A percentile compares a stretch with the other conserved stretches of the same genome.
phyloP scores from a whole-genome alignment of 2,329 filamentous ascomycete genomes.

The Fusarium sp. region DNA sequence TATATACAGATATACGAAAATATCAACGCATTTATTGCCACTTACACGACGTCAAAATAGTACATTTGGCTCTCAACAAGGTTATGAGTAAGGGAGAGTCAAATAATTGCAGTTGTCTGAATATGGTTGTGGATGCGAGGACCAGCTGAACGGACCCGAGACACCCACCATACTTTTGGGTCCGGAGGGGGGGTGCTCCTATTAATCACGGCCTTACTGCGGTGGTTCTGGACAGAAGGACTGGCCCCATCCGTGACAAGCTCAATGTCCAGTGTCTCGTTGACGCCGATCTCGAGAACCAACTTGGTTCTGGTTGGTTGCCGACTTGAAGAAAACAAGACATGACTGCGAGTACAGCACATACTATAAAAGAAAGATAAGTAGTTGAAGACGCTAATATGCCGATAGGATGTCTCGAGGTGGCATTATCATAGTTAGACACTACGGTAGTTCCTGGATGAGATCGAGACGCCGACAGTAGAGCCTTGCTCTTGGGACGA shows the following conservation, averaged over 20 bases:
- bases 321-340: constrained; percentile 21
- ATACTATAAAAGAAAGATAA: neutral
- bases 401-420: neutral
- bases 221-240: constrained; percentile 41
- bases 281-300: constrained; percentile 47
- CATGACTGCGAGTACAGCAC: neutral
- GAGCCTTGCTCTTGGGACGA: constrained; percentile 3
- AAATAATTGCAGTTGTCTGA: constrained; percentile 33
- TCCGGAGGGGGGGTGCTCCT: constrained; percentile 34
- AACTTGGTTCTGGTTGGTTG: constrained; percentile 36
- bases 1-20: neutral
- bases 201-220: constrained; percentile 48
- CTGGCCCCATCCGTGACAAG: constrained; percentile 40
- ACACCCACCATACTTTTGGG: constrained; percentile 1
- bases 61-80: constrained; percentile 19
- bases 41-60: constrained; percentile 17
- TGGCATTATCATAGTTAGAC: constrained; percentile 4
- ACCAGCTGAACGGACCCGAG: constrained; percentile 30
- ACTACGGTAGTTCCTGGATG: constrained; percentile 11
- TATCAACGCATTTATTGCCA: neutral
- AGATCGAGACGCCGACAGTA: constrained; percentile 3
- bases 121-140: constrained; percentile 31
- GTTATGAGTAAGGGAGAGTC: constrained; percentile 30
- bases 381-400: neutral
- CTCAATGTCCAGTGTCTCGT: constrained; percentile 47